Evolutionary conservation across 345 rosid species (phyloP).

Genomic region (Pistacia integerrima): DNA sequence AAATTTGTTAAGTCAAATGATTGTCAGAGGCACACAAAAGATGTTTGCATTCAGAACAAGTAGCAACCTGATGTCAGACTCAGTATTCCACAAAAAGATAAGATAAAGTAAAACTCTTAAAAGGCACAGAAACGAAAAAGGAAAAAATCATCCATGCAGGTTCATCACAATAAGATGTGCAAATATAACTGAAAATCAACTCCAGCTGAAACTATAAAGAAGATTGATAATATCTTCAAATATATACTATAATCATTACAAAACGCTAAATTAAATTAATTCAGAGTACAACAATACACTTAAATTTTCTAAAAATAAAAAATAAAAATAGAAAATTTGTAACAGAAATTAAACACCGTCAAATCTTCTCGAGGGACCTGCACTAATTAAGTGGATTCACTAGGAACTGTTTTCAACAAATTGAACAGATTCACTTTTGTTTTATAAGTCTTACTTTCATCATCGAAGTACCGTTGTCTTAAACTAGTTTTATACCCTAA

Average conservation of each 20-base stretch:
- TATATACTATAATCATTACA: background rate
- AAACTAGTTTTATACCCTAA: background rate
- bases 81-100: background rate
- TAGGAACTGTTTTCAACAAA: background rate
- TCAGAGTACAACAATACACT: background rate
- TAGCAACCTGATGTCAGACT: background rate
- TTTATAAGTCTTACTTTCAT: background rate
- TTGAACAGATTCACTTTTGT: background rate
- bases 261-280: background rate
- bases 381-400: conserved; percentile 1
- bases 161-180: background rate
- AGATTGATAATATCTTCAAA: background rate
- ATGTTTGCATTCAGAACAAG: background rate
- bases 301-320: background rate
- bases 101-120: background rate
- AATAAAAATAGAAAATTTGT: background rate
- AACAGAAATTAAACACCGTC: background rate
- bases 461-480: background rate
- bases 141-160: background rate
- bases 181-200: background rate
- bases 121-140: background rate
- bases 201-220: background rate
- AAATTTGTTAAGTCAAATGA: background rate
- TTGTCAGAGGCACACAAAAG: background rate
- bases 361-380: background rate